Evolutionary conservation across 2,329 filamentous ascomycete genomes (phyloP).

Genomic region (Verticillium zaregamsianum): DNA sequence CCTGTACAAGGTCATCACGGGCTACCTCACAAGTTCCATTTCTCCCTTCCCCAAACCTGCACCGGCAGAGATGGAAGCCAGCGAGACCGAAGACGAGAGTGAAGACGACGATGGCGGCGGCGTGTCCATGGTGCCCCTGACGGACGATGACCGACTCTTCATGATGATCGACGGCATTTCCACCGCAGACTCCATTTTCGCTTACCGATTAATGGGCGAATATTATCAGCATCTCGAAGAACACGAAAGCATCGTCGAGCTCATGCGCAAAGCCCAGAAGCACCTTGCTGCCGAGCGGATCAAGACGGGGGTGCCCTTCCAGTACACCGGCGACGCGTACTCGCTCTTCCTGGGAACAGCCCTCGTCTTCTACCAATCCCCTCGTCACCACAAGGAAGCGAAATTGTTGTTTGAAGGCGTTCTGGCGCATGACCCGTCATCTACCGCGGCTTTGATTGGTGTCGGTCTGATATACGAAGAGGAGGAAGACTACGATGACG

Average conservation of each 20-base stretch:
- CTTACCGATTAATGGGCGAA: constrained; percentile 76
- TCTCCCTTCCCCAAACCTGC: constrained; percentile 67
- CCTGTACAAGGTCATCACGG: constrained; percentile 74
- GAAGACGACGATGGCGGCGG: constrained; percentile 57
- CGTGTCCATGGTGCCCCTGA: constrained; percentile 53
- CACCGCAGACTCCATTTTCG: constrained; percentile 67
- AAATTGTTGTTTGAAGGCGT: constrained; percentile 82
- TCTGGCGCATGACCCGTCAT: constrained; percentile 68
- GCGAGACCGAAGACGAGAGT: constrained; percentile 43
- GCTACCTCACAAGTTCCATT: constrained; percentile 75
- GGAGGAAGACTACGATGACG: constrained; percentile 80
- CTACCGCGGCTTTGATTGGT: constrained; percentile 79
- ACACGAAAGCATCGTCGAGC: constrained; percentile 74
- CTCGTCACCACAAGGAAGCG: constrained; percentile 84
- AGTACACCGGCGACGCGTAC: constrained; percentile 68
- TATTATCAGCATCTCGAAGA: constrained; percentile 85
- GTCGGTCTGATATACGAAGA: constrained; percentile 91
- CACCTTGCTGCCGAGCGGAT: constrained; percentile 55
- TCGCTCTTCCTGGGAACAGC: constrained; percentile 80
- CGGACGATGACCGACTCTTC: constrained; percentile 73
- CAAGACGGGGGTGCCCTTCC: constrained; percentile 65
- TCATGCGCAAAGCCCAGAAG: constrained; percentile 69
- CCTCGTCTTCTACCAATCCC: constrained; percentile 84
- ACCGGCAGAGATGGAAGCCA: constrained; percentile 18
- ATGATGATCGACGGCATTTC: constrained; percentile 74